phyloP scores from a whole-genome alignment of 2,329 filamentous ascomycete genomes.

The Endoconidiophora polonica region DNA sequence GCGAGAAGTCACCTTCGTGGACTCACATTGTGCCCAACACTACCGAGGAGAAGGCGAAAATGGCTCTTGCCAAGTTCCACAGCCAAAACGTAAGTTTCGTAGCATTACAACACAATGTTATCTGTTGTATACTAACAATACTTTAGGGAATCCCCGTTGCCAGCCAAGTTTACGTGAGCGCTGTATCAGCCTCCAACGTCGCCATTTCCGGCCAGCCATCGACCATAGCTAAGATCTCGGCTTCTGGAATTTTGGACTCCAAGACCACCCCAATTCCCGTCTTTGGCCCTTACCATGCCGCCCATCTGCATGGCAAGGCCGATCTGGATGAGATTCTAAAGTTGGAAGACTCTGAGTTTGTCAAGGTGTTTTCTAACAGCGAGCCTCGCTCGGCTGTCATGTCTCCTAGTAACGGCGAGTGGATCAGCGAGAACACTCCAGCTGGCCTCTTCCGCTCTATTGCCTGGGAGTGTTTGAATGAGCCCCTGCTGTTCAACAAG shows the following conservation, averaged over 20 bases:
- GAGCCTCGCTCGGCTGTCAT: constrained; percentile 32
- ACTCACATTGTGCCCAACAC: constrained; percentile 46
- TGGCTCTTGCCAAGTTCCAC: constrained; percentile 41
- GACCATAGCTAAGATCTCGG: constrained; percentile 28
- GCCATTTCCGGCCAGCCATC: constrained; percentile 38
- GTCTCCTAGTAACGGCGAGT: constrained; percentile 31
- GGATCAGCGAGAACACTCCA: constrained; percentile 25
- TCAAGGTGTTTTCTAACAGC: constrained; percentile 24
- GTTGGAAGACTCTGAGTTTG: constrained; percentile 25
- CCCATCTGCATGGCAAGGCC: constrained; percentile 30
- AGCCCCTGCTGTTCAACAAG: constrained; percentile 31
- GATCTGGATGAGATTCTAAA: constrained; percentile 30
- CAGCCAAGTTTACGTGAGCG: constrained; percentile 36
- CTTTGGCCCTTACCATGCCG: constrained; percentile 39
- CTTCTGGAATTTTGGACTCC: constrained; percentile 23
- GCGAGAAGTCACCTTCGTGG: constrained; percentile 41
- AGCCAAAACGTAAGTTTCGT: constrained; percentile 27
- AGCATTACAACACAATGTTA: neutral
- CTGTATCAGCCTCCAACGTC: constrained; percentile 30
- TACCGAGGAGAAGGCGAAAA: constrained; percentile 32
- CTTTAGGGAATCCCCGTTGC: constrained; percentile 24
- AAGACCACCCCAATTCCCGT: constrained; percentile 34
- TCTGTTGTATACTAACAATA: neutral
- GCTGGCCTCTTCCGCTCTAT: constrained; percentile 26
- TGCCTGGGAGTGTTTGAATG: constrained; percentile 32